Evolutionary conservation across 2,329 filamentous ascomycete species (phyloP).

Genomic region (Colletotrichum spinosum): DNA sequence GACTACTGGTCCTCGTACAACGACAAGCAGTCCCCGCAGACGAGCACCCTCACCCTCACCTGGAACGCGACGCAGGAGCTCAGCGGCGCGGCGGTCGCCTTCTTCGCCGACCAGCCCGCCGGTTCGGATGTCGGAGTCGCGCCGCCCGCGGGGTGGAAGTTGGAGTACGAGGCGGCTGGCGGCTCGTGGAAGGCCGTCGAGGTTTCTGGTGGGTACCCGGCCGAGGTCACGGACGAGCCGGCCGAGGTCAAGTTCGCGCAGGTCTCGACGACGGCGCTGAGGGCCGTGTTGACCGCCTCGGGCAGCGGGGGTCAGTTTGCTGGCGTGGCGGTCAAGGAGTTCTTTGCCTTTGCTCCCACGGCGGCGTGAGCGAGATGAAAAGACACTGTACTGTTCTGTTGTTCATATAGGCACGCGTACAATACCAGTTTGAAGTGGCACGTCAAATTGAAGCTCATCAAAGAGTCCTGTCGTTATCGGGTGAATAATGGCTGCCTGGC

Average conservation of each 20-base stretch:
- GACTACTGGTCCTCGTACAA: conserved; percentile 52
- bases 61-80: conserved; percentile 46
- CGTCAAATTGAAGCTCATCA: neutral
- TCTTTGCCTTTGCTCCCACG: conserved; percentile 38
- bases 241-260: conserved; percentile 44
- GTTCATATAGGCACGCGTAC: no score
- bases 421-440: no score
- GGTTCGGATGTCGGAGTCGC: conserved; percentile 46
- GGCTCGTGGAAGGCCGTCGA: conserved; percentile 40
- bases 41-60: conserved; percentile 45
- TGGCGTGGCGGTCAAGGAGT: conserved; percentile 44
- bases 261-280: conserved; percentile 42
- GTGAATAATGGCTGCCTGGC: no score
- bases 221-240: conserved; percentile 42
- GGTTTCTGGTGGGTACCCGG: conserved; percentile 41
- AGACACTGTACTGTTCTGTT: no score
- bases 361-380: neutral
- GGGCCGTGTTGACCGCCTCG: conserved; percentile 41
- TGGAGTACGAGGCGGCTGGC: conserved; percentile 41
- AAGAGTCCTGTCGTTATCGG: no score
- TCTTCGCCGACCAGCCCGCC: conserved; percentile 46
- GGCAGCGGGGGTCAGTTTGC: conserved; percentile 39
- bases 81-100: conserved; percentile 45
- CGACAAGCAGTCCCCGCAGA: conserved; percentile 45
- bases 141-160: conserved; percentile 43